Base-by-base conservation (phyloP, 139 green algal genomes). In the Chlorella sp. region DNA sequence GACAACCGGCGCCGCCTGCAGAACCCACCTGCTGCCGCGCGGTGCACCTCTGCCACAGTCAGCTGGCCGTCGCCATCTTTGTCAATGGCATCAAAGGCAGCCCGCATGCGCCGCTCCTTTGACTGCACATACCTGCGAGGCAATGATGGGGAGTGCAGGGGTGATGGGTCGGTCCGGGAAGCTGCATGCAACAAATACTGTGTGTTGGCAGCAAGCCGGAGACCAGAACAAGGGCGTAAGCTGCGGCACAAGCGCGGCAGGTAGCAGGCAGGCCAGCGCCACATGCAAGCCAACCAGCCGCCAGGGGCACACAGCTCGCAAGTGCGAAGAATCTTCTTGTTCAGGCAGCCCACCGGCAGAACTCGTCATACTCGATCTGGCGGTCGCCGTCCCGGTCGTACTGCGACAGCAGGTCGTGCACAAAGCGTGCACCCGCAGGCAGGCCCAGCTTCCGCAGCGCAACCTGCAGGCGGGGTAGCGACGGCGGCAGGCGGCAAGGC, bases 401-500 rank as follows among this genome's bases (percentile, higher is more conserved):
- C 82, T 90, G 86, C 56, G 54, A 8, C 60, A 86, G 44, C 44
- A 87, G 32, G 3, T 85, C 44, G 0, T 56, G 13, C 24, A 87
- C 34, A 70, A 87, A 89, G 4, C 48, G 6, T 19, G 74, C 11
- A 24, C 75, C 62, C 6, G 51, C 51, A 0, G 86, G 86, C 67
- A 89, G 69, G 34, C 81, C 86, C 56, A 89, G 30, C 58, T 22
- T 22, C 13, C 43, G 40, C 32, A 89, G 76, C 8, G 81, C 86
- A 17, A 41, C 67, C 86, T 89, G 86, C 82, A 70, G 28, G 34
- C 11, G 5, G 30, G 16, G 28, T 24, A 1, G 28, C 54, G 28
- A 19, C 20, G 3, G 30, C 19, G 22, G n/a, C 16, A 2, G 44
- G 19, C n/a, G 74, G 48, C 48, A 36, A 54, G 28, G 54, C 22